phyloP scores from a whole-genome alignment of 352 stramenopile genomes.

The Phytopythium vexans region DNA sequence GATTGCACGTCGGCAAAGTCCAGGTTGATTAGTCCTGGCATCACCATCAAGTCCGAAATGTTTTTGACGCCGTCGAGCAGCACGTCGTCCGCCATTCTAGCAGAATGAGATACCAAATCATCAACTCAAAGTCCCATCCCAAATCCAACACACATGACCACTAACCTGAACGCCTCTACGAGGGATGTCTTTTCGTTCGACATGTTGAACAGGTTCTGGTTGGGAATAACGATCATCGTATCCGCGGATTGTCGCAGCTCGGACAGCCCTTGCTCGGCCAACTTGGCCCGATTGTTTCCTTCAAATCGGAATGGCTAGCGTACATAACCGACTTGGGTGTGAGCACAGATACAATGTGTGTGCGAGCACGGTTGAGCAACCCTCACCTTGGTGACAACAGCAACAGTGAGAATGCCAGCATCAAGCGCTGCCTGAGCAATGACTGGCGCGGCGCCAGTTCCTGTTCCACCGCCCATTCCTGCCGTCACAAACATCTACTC shows the following conservation, averaged over 20 bases:
- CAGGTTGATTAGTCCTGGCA: slow-evolving; percentile 85
- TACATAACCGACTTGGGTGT: no score
- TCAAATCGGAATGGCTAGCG: slow-evolving; percentile 79
- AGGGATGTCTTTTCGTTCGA: slow-evolving; percentile 83
- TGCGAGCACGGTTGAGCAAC: no score
- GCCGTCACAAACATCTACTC: slow-evolving; percentile 85
- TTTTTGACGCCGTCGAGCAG: slow-evolving; percentile 86
- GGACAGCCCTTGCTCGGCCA: slow-evolving; percentile 69
- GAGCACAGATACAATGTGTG: no score
- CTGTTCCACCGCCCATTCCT: slow-evolving; percentile 81
- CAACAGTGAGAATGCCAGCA: slow-evolving; percentile 81
- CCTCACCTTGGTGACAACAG: slow-evolving; percentile 80
- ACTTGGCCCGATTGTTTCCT: slow-evolving; percentile 76
- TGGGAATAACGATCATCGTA: slow-evolving; percentile 87
- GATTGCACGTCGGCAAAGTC: slow-evolving; percentile 87
- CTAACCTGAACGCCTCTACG: slow-evolving; percentile 83
- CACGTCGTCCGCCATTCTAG: slow-evolving; percentile 80
- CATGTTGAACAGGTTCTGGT: slow-evolving; percentile 90
- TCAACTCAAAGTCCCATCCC: no score
- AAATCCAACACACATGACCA: not conserved
- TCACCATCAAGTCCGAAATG: slow-evolving; percentile 88
- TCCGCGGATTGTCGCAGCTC: slow-evolving; percentile 84
- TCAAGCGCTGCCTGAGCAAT: slow-evolving; percentile 83
- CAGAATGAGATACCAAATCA: no score
- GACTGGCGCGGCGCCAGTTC: slow-evolving; percentile 77